phyloP scores from a whole-genome alignment of 441 rosid species.

The Pelargonium australe region DNA sequence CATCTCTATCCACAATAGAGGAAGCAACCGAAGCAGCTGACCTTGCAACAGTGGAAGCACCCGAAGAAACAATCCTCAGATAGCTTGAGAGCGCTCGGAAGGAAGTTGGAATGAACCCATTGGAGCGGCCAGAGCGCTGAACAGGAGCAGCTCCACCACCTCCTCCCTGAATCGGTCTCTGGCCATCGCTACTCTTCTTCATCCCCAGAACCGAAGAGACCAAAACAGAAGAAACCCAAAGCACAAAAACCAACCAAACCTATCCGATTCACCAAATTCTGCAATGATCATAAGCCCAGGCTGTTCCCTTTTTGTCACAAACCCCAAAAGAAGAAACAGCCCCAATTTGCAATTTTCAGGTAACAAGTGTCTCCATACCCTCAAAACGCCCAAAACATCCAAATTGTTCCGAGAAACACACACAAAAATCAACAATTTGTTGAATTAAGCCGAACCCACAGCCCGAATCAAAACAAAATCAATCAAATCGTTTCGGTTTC shows the following conservation, averaged over 20 bases:
- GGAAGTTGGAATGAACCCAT: slow-evolving; percentile 39
- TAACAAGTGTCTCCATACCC: background rate
- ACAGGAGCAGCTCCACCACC: slow-evolving; percentile 23
- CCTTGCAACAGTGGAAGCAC: slow-evolving; percentile 87
- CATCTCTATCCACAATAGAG: slow-evolving; percentile 61
- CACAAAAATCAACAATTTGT: no score
- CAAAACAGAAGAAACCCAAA: slow-evolving; percentile 30
- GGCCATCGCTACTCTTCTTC: slow-evolving; percentile 58
- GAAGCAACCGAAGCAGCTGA: slow-evolving; percentile 80
- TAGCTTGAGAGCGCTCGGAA: slow-evolving; percentile 72
- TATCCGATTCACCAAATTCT: slow-evolving; percentile 32
- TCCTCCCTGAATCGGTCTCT: slow-evolving; percentile 25
- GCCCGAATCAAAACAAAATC: background rate
- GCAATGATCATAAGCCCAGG: slow-evolving; percentile 35
- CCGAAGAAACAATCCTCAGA: slow-evolving; percentile 68
- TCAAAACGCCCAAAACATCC: no score
- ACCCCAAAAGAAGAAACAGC: slow-evolving; percentile 3
- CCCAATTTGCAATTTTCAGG: background rate
- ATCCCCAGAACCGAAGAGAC: slow-evolving; percentile 32
- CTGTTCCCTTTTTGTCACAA: slow-evolving; percentile 19
- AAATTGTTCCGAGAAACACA: no score
- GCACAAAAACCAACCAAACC: slow-evolving; percentile 14
- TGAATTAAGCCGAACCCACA: no score
- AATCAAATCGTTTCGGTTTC: no score
- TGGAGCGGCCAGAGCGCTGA: slow-evolving; percentile 35